phyloP scores from a whole-genome alignment of 371 early-diverging fungal species.

The Basidiobolus meristosporus region DNA sequence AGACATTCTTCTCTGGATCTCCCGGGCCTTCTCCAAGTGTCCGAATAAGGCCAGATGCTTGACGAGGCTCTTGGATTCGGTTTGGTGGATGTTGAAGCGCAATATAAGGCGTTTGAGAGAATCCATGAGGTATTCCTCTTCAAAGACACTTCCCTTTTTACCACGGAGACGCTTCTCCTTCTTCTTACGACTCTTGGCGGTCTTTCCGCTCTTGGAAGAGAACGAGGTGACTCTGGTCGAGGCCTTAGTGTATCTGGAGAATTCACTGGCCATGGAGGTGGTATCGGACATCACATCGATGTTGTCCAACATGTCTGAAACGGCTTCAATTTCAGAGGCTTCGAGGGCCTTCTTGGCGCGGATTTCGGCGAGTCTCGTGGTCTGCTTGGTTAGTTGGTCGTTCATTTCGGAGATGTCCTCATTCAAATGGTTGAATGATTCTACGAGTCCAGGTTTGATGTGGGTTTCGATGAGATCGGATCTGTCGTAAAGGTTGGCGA shows the following conservation, averaged over 20 bases:
- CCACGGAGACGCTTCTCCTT: conserved; percentile 65
- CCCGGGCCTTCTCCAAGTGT: no score
- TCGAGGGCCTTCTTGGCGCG: conserved; percentile 8
- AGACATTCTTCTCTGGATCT: no score
- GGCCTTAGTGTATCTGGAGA: conserved; percentile 41
- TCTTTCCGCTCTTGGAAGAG: conserved; percentile 18
- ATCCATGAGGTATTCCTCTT: conserved; percentile 73
- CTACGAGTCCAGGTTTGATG: conserved; percentile 47
- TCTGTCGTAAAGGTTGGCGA: conserved; percentile 26
- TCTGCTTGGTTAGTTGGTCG: conserved; percentile 46
- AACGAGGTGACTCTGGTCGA: background rate
- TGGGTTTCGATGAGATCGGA: conserved; percentile 52
- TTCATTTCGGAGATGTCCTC: conserved; percentile 58
- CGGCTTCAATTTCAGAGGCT: no score
- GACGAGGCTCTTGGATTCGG: no score
- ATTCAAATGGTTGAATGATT: conserved; percentile 29
- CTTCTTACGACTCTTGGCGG: conserved; percentile 42
- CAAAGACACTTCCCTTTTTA: conserved; percentile 71
- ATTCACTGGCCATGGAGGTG: conserved; percentile 74
- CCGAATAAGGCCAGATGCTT: no score
- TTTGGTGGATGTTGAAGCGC: no score
- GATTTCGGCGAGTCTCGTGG: conserved; percentile 27
- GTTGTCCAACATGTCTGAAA: conserved; percentile 41
- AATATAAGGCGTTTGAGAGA: conserved; percentile 36
- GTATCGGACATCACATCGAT: conserved; percentile 89